These are phyloP conservation scores for Amanita exitialis DNA, from an alignment of 768 basidiomycete species.

Conservation along the genomic window DNA sequence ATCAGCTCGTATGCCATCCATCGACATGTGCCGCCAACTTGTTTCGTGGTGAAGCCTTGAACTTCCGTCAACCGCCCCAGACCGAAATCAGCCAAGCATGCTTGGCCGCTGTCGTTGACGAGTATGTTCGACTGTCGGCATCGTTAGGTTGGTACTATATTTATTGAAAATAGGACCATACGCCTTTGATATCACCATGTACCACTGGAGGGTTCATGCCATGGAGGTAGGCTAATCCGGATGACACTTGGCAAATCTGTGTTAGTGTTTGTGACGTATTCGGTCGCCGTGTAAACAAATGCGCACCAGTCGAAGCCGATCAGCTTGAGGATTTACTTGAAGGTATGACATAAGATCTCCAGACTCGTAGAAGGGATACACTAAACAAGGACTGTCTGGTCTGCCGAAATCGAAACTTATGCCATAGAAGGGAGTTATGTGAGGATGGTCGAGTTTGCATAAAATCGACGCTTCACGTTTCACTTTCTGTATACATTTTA, in stretches of 20 bases:
- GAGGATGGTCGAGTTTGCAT: constrained; percentile 8
- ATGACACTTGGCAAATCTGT: constrained; percentile 9
- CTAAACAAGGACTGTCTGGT: constrained; percentile 8
- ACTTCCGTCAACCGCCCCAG: constrained; percentile 25
- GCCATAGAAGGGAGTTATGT: constrained; percentile 11
- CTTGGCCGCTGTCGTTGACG: constrained; percentile 19
- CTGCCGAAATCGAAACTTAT: constrained; percentile 9
- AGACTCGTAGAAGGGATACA: constrained; percentile 11
- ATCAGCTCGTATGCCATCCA: constrained; percentile 30
- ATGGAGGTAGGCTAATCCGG: constrained; percentile 13
- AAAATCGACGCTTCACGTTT: constrained; percentile 10
- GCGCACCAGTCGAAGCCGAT: constrained; percentile 6
- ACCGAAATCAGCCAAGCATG: constrained; percentile 28
- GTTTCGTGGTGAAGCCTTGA: constrained; percentile 24
- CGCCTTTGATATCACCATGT: constrained; percentile 29
- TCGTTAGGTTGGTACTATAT: neutral
- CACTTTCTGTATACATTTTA: constrained; percentile 5
- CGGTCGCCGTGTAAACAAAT: neutral
- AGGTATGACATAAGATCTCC: constrained; percentile 10
- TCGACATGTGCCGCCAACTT: constrained; percentile 22
- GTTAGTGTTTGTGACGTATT: neutral
- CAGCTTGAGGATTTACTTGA: constrained; percentile 4
- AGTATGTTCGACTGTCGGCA: constrained; percentile 24
- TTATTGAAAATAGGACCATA: constrained; percentile 8
- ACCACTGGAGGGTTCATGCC: constrained; percentile 13